A percentile compares a stretch with the other conserved stretches of the same genome.
These are phyloP conservation scores for Aphanomyces cochlioides DNA, from an alignment of 352 stramenopile species.

Conservation along the genomic window DNA sequence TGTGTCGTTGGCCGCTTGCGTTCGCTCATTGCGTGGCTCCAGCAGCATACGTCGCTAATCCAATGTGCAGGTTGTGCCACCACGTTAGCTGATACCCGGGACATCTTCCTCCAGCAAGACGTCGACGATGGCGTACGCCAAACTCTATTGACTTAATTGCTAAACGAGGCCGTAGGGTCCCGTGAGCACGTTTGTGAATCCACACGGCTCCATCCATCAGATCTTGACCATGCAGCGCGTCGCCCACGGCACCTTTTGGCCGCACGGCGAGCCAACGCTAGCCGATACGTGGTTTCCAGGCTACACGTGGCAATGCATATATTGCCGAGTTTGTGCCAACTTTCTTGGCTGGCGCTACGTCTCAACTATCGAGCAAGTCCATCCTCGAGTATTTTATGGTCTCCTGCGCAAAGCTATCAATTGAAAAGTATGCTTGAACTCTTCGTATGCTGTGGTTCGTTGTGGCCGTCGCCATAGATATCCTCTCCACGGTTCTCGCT, in stretches of 20 bases:
- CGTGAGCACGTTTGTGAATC: slow-evolving; percentile 78
- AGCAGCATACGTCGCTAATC: slow-evolving; percentile 20
- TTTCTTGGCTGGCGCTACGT: slow-evolving; percentile 72
- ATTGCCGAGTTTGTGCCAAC: slow-evolving; percentile 59
- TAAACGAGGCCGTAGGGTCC: slow-evolving; percentile 35
- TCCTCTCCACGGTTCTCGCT: too few relatives aligned
- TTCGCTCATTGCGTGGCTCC: slow-evolving; percentile 15
- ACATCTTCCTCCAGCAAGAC: slow-evolving; percentile 58
- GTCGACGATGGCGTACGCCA: neutral
- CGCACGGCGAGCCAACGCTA: slow-evolving; percentile 45
- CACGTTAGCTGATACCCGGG: slow-evolving; percentile 57
- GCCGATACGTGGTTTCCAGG: slow-evolving; percentile 77
- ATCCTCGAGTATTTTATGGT: slow-evolving; percentile 21
- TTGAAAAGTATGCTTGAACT: neutral
- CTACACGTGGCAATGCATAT: slow-evolving; percentile 76
- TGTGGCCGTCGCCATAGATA: too few relatives aligned
- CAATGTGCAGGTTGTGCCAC: slow-evolving; percentile 54
- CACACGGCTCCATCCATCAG: slow-evolving; percentile 69
- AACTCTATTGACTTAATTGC: neutral
- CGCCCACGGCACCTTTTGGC: slow-evolving; percentile 41
- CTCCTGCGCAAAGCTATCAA: slow-evolving; percentile 23
- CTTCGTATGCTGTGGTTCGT: too few relatives aligned
- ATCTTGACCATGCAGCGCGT: slow-evolving; percentile 69
- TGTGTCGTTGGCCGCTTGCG: slow-evolving; percentile 10
- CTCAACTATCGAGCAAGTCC: neutral